Conservation (phyloP, 768 basidiomycete species). For the Daedalea quercina region DNA sequence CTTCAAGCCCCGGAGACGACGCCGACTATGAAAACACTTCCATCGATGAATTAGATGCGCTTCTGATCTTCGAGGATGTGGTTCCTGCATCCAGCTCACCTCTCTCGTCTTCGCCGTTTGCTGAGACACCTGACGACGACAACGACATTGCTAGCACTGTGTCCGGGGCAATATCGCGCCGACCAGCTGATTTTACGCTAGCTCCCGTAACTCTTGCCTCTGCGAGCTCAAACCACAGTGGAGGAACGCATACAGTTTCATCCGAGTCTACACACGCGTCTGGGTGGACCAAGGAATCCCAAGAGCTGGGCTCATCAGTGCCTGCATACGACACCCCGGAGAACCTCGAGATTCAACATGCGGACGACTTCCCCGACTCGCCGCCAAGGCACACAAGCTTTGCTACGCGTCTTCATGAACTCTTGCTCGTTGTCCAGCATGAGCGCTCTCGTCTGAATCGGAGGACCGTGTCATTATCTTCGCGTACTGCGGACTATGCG, state of each 20-base stretch:
- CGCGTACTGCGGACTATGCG: not conserved
- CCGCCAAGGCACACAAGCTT: not conserved
- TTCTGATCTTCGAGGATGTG: not conserved
- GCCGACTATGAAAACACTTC: too few relatives aligned
- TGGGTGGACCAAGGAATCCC: not conserved
- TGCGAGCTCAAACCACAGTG: not conserved
- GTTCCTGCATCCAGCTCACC: constrained; percentile 13
- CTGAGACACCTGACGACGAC: constrained; percentile 4
- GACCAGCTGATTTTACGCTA: not conserved
- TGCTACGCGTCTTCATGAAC: not conserved
- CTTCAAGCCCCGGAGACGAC: too few relatives aligned
- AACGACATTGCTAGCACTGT: not conserved
- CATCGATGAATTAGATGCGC: not conserved
- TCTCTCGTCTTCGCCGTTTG: constrained; percentile 6
- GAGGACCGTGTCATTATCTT: not conserved
- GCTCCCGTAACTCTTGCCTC: too few relatives aligned
- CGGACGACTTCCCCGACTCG: too few relatives aligned
- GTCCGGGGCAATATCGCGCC: not conserved
- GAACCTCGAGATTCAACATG: not conserved
- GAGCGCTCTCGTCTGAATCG: not conserved
- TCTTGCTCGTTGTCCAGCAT: not conserved
- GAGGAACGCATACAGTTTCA: not conserved
- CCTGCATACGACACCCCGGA: not conserved
- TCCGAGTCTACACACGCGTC: not conserved
- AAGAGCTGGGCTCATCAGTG: not conserved